phyloP scores from a whole-genome alignment of 148 eudicot genomes.

The Euryodendron excelsum region DNA sequence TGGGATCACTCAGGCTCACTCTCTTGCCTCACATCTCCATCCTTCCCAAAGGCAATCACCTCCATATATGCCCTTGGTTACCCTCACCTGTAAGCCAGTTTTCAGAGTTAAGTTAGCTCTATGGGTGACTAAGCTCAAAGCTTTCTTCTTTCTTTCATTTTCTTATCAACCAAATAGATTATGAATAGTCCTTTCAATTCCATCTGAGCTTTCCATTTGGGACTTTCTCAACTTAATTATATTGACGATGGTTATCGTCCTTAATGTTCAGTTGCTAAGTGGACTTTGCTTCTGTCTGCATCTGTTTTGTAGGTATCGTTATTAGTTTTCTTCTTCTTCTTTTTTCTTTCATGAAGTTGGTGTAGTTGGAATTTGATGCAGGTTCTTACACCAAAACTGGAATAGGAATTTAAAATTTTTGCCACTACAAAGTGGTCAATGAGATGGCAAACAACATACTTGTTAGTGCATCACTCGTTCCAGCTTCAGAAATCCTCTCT shows the following conservation, averaged over 20 bases:
- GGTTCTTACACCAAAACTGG: background rate
- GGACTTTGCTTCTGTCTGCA: background rate
- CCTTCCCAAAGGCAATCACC: too few relatives aligned
- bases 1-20: too few relatives aligned
- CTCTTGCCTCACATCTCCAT: too few relatives aligned
- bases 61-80: too few relatives aligned
- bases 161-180: background rate
- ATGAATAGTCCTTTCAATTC: background rate
- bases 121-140: too few relatives aligned
- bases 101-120: too few relatives aligned
- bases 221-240: background rate
- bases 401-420: background rate
- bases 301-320: background rate
- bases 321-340: too few relatives aligned
- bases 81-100: too few relatives aligned
- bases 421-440: background rate
- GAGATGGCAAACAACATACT: constrained; percentile 8
- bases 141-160: background rate
- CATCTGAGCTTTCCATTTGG: background rate
- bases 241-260: background rate
- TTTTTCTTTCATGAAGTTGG: background rate
- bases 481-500: constrained; percentile 7
- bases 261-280: background rate
- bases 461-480: background rate
- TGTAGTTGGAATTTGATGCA: constrained; percentile 2